phyloP scores from a whole-genome alignment of 768 basidiomycete genomes.

The Hypholoma fasciculare region DNA sequence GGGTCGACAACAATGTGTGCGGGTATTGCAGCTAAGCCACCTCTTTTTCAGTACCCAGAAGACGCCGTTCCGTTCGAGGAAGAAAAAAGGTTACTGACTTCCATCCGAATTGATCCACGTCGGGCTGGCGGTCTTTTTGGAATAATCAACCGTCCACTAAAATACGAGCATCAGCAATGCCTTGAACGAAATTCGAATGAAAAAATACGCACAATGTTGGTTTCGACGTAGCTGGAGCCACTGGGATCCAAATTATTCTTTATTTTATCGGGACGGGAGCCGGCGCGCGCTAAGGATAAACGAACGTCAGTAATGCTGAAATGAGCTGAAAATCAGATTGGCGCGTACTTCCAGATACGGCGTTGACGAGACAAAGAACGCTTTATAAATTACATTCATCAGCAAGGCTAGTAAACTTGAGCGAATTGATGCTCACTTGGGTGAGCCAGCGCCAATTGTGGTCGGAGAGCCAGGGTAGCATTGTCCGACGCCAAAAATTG shows the following conservation, averaged over 20 bases:
- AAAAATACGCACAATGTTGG: constrained; percentile 1
- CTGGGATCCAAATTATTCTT: background rate
- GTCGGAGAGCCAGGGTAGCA: constrained; percentile 2
- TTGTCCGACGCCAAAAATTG: background rate
- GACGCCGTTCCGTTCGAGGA: no score
- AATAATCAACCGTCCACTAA: constrained; percentile 3
- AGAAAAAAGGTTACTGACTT: background rate
- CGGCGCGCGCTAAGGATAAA: background rate
- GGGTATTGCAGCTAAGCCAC: background rate
- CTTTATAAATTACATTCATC: background rate
- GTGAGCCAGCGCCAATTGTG: background rate
- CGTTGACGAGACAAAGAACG: constrained; percentile 5
- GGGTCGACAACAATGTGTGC: constrained; percentile 1
- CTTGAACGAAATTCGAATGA: background rate
- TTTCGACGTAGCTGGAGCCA: constrained; percentile 4
- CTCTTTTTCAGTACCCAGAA: background rate
- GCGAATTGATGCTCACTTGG: background rate
- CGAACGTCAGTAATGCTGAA: no score
- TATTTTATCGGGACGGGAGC: background rate
- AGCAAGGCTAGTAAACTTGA: background rate
- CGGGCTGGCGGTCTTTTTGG: background rate
- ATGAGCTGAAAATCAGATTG: no score
- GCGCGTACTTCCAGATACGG: background rate
- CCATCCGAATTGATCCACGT: constrained; percentile 7
- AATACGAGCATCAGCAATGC: background rate